Evolutionary conservation across 257 asterid genomes (phyloP).

Genomic region (Jasminum sambac): DNA sequence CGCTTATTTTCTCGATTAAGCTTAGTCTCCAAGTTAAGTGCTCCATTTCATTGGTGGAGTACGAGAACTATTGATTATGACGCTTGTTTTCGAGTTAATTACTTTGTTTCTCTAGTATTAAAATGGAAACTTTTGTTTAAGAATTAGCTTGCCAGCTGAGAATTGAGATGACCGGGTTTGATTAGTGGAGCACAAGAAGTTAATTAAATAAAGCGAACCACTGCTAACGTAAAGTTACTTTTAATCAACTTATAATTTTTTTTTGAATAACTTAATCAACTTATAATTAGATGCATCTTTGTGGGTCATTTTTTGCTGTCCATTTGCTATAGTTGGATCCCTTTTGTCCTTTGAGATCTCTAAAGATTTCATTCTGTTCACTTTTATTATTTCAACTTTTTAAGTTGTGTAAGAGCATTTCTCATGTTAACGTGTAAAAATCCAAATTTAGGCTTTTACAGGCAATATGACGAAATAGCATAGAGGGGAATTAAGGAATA

Average conservation of each 20-base stretch:
- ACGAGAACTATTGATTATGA: not conserved
- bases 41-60: slow-evolving; percentile 5
- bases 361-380: slow-evolving; percentile 26
- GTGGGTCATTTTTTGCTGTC: slow-evolving; percentile 31
- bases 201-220: not conserved
- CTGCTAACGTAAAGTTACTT: slow-evolving; percentile 33
- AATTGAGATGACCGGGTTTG: not conserved
- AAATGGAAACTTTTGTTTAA: not conserved
- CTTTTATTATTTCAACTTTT: slow-evolving; percentile 25
- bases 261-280: no score
- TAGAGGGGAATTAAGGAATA: no score
- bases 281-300: slow-evolving; percentile 30
- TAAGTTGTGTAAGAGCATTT: no score
- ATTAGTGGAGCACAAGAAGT: not conserved
- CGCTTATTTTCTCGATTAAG: not conserved
- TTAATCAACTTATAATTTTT: slow-evolving; percentile 24
- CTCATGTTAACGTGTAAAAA: no score
- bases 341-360: slow-evolving; percentile 36
- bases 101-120: not conserved
- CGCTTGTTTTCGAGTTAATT: not conserved
- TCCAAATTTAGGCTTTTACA: no score
- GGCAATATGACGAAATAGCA: no score
- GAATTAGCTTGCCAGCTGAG: not conserved
- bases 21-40: not conserved
- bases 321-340: slow-evolving; percentile 31